Evolutionary conservation across 176 grass and related monocot species (phyloP), one percentile per base, ranked within the genome.

Genomic region (Carex littledalei): DNA sequence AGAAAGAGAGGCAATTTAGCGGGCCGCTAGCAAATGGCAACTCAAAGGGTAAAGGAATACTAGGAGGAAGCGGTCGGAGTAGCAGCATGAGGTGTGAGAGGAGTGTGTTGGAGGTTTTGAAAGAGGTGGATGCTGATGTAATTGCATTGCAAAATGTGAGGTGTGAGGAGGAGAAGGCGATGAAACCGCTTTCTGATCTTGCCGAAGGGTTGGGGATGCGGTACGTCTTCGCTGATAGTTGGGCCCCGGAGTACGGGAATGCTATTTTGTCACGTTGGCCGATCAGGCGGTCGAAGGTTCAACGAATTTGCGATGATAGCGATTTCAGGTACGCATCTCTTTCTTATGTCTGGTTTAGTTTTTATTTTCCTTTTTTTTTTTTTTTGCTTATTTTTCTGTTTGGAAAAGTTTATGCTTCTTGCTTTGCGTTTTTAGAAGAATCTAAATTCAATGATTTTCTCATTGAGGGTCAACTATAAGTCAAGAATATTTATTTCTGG

Each of bases 151-250:
- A 99, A 88, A 99, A 99, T 85, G 97, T 99, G 81, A 92, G 92
- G 10, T 92, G 91, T 0, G 93, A 91, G 87, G 93, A 99, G 90
- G 93, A 90, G 84, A 92, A 88, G 62, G 97, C 90, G 66, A 99
- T 99, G 97, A 84, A 86, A 31, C 93, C 97, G 72, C 88, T 99
- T 63, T 95, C 97, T 26, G 93, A 95, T 0, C 86, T 99, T 17
- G 97, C 97, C 3, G 88, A 88, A 29, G 90, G 86, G 63, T 89
- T 99, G 5, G 97, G 97, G 58, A 99, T 99, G 97, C 90, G 88
- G 54, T 99, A 89, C 81, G 88, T 96, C 32, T 99, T 99, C 82
- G 97, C 97, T 2, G 97, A 99, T 90, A 99, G 97, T 90, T 99
- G 97, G 97, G 97, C 97, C 71, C 97, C 97, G 21, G 90, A 96